Percentiles rank a stretch among this genome's conserved stretches.
phyloP scores from a whole-genome alignment of 805 yeast species.

The Starmera quercuum region DNA sequence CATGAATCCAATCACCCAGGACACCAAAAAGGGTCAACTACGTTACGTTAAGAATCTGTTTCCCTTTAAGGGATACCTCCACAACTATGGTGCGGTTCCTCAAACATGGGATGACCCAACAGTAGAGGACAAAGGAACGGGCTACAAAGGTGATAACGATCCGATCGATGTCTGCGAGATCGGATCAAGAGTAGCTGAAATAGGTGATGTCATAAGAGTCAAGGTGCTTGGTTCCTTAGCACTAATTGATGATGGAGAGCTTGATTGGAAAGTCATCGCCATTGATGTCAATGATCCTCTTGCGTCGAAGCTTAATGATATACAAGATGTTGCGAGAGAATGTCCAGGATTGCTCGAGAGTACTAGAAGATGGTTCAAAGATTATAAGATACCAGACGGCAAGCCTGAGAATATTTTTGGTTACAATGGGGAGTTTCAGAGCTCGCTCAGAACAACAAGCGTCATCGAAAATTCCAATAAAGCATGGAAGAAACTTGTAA shows the following conservation, averaged over 20 bases:
- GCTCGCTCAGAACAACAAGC: slow-evolving; percentile 48
- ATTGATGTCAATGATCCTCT: slow-evolving; percentile 63
- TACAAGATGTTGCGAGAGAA: slow-evolving; percentile 57
- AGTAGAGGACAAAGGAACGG: slow-evolving; percentile 31
- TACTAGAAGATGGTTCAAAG: slow-evolving; percentile 73
- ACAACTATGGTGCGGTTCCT: slow-evolving; percentile 83
- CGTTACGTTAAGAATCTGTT: slow-evolving; percentile 73
- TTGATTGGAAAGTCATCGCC: slow-evolving; percentile 88
- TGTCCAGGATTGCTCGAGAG: slow-evolving; percentile 68
- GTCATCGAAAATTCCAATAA: slow-evolving; percentile 56
- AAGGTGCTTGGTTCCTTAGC: slow-evolving; percentile 74
- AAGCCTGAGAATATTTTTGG: slow-evolving; percentile 72
- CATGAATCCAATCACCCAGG: slow-evolving; percentile 78
- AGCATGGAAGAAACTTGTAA: slow-evolving; percentile 58
- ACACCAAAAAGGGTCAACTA: slow-evolving; percentile 63
- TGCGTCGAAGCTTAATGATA: slow-evolving; percentile 49
- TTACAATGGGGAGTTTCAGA: slow-evolving; percentile 59
- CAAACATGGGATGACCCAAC: slow-evolving; percentile 98
- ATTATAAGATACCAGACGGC: slow-evolving; percentile 78
- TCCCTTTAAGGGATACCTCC: slow-evolving; percentile 82
- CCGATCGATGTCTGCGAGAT: slow-evolving; percentile 94
- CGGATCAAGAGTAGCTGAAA: slow-evolving; percentile 34
- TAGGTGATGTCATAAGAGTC: slow-evolving; percentile 61
- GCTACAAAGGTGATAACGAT: slow-evolving; percentile 78
- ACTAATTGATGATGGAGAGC: slow-evolving; percentile 86